phyloP scores from a whole-genome alignment of 192 early-diverging fungal species.

The Fimicolochytrium jonesii region DNA sequence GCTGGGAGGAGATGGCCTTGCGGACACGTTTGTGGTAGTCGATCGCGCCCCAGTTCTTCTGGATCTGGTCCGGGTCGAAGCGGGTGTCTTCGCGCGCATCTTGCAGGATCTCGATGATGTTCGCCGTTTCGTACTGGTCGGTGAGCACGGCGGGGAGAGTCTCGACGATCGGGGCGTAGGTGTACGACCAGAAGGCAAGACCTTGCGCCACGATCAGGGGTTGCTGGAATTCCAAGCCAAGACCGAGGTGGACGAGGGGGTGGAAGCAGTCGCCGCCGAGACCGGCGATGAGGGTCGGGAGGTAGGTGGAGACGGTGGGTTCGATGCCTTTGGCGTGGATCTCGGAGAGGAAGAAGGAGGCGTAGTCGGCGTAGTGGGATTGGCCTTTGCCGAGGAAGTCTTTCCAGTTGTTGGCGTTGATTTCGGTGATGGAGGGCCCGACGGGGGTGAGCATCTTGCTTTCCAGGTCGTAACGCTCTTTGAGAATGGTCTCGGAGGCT shows the following conservation, averaged over 20 bases:
- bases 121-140: constrained; percentile 5
- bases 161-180: constrained; percentile 8
- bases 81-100: constrained; percentile 13
- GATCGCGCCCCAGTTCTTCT: background rate
- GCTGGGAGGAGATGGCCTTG: constrained; percentile 9
- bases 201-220: constrained; percentile 12
- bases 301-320: background rate
- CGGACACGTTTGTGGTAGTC: constrained; percentile 15
- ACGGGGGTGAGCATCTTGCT: constrained; percentile 11
- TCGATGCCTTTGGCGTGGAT: constrained; percentile 8
- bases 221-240: constrained; percentile 8
- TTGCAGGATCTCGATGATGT: constrained; percentile 11
- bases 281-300: constrained; percentile 4
- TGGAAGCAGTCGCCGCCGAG: constrained; percentile 12
- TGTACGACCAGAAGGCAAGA: constrained; percentile 14
- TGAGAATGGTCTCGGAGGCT: constrained; percentile 9
- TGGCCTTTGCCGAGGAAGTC: constrained; percentile 16
- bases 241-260: constrained; percentile 20
- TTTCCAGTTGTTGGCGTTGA: constrained; percentile 11
- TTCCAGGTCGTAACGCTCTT: constrained; percentile 17
- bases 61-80: constrained; percentile 2
- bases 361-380: background rate
- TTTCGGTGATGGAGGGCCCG: background rate
- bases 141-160: background rate
- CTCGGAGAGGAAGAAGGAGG: constrained; percentile 10